Evolutionary conservation across 225 moss, liverwort and hornwort species (phyloP), one percentile per base, ranked within the genome.

Genomic region (Bryoerythrophyllum caledonicum): DNA sequence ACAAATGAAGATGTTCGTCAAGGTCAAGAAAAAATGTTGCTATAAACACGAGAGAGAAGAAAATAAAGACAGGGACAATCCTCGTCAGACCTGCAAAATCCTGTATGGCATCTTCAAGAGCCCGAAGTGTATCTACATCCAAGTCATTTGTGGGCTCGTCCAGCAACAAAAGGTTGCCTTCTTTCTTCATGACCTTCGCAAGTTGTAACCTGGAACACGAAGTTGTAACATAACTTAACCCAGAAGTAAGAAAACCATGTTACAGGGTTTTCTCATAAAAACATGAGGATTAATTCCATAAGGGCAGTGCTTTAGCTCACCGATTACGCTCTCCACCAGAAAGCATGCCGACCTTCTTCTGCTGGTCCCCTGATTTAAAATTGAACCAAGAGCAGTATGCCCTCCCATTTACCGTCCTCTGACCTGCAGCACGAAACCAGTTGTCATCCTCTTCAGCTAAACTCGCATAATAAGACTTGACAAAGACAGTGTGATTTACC

Each of bases 281-380:
- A 48, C 27, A 51, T 32, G 80, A 41, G 63, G 43, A 49, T 55
- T 5, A 38, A 63, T 24, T 28, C 25, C 54, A 20, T 25, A 23
- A 40, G 44, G 13, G 37, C 25, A 49, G 16, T 1, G 13, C 4
- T 30, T 38, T 14, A 14, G 70, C 80, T 75, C 82, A 88, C 90
- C 97, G 91, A 67, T 97, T 97, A 4, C 97, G 89, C 74, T 97
- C 97, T 83, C 97, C 97, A 63, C 97, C 97, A 76, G 97, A 97
- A 68, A 94, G 83, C 76, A 86, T 86, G 76, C 93, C 83, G 58
- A 97, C 97, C 85, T 91, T 97, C 87, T 94, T 97, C 81, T 97
- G 97, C 78, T 97, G 97, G 70, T 97, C 97, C 40, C 84, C 90
- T 23, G 93, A 79, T 76, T 82, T 94, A 63, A 97, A 97, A 71